Evolutionary conservation across 2,329 filamentous ascomycete genomes (phyloP).

Genomic region (Cercospora brassicicola): DNA sequence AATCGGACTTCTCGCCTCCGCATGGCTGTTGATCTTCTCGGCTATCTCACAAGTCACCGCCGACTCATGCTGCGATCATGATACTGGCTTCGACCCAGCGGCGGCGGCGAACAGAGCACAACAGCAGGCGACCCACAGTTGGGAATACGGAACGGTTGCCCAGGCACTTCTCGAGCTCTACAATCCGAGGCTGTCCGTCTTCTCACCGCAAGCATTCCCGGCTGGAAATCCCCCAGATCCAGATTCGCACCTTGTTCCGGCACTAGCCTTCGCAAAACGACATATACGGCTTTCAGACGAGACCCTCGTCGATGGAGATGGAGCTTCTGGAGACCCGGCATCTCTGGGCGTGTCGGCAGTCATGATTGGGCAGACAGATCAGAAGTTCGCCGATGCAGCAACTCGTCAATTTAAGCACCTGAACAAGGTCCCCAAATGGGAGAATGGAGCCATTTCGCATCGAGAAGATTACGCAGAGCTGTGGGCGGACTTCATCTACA

Average conservation of each 20-base stretch:
- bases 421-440: constrained; percentile 41
- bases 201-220: constrained; percentile 20
- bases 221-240: constrained; percentile 8
- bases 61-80: constrained; percentile 16
- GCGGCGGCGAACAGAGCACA: constrained; percentile 17
- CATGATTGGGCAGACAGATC: constrained; percentile 45
- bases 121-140: constrained; percentile 32
- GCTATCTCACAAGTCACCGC: neutral
- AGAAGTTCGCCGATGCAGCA: constrained; percentile 43
- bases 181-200: constrained; percentile 38
- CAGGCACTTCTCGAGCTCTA: constrained; percentile 47
- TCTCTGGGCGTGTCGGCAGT: constrained; percentile 49
- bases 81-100: constrained; percentile 20
- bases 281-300: constrained; percentile 39
- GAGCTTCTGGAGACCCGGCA: constrained; percentile 48
- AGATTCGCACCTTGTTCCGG: constrained; percentile 15
- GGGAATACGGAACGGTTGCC: constrained; percentile 46
- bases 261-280: constrained; percentile 33
- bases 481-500: constrained; percentile 54
- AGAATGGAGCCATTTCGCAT: constrained; percentile 50
- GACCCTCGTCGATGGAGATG: constrained; percentile 41
- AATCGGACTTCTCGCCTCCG: neutral
- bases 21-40: neutral
- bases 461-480: constrained; percentile 47
- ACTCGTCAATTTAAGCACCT: constrained; percentile 46